Evolutionary conservation across 164 flowering plant species (phyloP).

Genomic region (Chloranthus sessilifolius): DNA sequence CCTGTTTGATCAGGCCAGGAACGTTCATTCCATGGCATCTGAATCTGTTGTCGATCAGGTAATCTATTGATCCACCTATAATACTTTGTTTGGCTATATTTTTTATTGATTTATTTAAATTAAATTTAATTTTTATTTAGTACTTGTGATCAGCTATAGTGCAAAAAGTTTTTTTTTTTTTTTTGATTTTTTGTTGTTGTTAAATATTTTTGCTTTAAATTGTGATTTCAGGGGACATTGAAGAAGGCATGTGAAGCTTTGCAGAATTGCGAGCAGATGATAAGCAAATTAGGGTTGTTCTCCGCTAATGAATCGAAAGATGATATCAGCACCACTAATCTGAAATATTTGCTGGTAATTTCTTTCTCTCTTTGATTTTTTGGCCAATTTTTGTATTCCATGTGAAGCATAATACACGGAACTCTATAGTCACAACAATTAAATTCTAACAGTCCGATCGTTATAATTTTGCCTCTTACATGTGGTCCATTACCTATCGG

Average conservation of each 20-base stretch:
- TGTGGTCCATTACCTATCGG: too few relatives aligned
- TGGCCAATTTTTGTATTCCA: neutral
- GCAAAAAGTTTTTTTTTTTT: neutral
- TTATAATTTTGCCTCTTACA: too few relatives aligned
- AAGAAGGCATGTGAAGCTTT: slow-evolving; percentile 57
- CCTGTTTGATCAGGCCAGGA: slow-evolving; percentile 73
- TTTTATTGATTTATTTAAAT: neutral
- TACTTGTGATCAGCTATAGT: neutral
- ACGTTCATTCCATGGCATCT: slow-evolving; percentile 51
- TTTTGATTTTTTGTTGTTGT: neutral
- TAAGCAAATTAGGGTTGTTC: slow-evolving; percentile 74
- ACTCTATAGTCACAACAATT: too few relatives aligned
- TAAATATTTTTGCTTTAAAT: neutral
- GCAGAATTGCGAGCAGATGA: slow-evolving; percentile 80
- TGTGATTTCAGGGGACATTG: slow-evolving; percentile 42
- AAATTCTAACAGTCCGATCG: too few relatives aligned
- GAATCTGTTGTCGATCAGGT: slow-evolving; percentile 73
- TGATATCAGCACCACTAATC: slow-evolving; percentile 80
- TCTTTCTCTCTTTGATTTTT: neutral
- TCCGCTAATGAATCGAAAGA: slow-evolving; percentile 89
- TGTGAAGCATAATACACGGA: too few relatives aligned
- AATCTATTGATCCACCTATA: neutral
- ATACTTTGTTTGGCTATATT: neutral
- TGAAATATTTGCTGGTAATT: slow-evolving; percentile 82
- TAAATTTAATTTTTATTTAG: neutral